phyloP scores from a whole-genome alignment of 768 basidiomycete genomes.

The Leccinum subgranulosum region DNA sequence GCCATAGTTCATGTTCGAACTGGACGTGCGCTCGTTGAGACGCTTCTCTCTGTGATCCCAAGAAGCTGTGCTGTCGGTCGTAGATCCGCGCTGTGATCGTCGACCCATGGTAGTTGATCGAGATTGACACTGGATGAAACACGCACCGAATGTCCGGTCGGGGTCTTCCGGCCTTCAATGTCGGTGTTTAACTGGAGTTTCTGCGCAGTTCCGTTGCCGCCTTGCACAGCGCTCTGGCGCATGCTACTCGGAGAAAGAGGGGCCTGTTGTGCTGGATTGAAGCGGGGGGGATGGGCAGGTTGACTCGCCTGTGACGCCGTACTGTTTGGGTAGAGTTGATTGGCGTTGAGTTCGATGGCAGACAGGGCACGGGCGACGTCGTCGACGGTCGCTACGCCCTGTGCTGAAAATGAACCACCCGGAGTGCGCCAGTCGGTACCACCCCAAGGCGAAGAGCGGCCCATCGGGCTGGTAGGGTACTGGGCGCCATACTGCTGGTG shows the following conservation, averaged over 20 bases:
- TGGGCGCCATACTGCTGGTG: constrained; percentile 42
- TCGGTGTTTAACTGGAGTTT: constrained; percentile 62
- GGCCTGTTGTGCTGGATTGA: constrained; percentile 44
- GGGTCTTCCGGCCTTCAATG: constrained; percentile 64
- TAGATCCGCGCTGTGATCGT: constrained; percentile 36
- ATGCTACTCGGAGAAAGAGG: constrained; percentile 40
- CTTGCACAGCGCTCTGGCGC: constrained; percentile 39
- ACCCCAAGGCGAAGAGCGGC: constrained; percentile 65
- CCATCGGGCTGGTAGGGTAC: constrained; percentile 55
- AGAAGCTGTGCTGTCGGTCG: constrained; percentile 28
- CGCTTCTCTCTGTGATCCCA: constrained; percentile 72
- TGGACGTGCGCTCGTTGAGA: constrained; percentile 56
- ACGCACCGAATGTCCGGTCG: constrained; percentile 49
- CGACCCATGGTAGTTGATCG: constrained; percentile 34
- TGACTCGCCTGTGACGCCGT: constrained; percentile 44
- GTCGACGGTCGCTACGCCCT: constrained; percentile 47
- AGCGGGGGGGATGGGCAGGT: constrained; percentile 64
- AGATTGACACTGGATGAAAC: constrained; percentile 40
- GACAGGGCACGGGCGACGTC: constrained; percentile 76
- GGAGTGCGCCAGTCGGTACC: constrained; percentile 57
- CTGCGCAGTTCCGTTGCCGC: constrained; percentile 36
- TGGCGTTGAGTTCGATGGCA: constrained; percentile 53
- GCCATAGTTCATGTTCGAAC: constrained; percentile 64
- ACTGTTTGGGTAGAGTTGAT: constrained; percentile 28
- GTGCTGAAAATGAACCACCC: constrained; percentile 31